Conservation (phyloP, 2,329 filamentous ascomycete genomes). For the Xylariomycetidae sp. region DNA sequence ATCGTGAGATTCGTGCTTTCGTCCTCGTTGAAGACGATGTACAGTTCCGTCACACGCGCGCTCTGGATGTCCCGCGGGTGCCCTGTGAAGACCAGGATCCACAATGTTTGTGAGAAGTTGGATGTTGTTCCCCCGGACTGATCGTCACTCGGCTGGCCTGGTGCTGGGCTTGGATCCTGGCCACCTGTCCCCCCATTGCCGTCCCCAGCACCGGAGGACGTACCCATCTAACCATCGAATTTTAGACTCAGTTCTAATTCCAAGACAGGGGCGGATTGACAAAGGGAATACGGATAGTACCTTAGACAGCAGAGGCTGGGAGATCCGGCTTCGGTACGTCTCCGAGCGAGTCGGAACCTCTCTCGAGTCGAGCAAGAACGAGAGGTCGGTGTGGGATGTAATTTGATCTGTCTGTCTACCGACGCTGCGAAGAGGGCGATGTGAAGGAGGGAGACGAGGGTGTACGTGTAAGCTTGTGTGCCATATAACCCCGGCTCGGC, state of each 20-base stretch:
- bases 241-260: conserved; percentile 8
- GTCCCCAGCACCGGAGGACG: conserved; percentile 13
- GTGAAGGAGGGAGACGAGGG: no score
- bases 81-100: conserved; percentile 26
- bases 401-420: no score
- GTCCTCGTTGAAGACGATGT: conserved; percentile 23
- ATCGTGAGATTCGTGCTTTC: conserved; percentile 24
- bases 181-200: conserved; percentile 10
- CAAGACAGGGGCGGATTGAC: conserved; percentile 5
- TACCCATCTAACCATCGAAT: conserved; percentile 15
- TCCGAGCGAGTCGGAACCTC: no score
- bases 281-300: no score
- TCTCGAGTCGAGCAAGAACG: no score
- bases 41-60: conserved; percentile 23
- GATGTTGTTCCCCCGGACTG: conserved; percentile 9
- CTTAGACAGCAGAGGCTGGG: no score
- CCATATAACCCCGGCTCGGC: no score
- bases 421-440: no score
- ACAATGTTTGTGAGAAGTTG: conserved; percentile 21
- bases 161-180: conserved; percentile 9
- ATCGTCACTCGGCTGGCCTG: conserved; percentile 10
- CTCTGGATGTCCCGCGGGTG: conserved; percentile 24
- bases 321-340: no score
- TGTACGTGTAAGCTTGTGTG: no score
- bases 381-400: no score